phyloP scores from a whole-genome alignment of 257 asterid species.

The Jacaranda copaia region DNA sequence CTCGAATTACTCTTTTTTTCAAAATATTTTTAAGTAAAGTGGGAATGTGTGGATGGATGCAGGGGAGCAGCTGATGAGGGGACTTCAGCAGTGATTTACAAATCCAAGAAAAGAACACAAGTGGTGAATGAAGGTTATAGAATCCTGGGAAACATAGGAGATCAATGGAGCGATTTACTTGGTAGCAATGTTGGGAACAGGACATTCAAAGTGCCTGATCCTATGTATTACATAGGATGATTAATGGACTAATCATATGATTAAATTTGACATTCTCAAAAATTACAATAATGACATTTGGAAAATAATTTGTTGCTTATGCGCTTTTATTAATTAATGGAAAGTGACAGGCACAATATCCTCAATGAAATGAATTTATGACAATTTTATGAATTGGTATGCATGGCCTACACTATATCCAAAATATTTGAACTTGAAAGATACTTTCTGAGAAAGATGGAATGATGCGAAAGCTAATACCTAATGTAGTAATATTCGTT shows the following conservation, averaged over 20 bases:
- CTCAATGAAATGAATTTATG: too few species aligned
- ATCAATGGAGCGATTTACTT: slow-evolving; percentile 73
- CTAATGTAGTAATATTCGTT: too few species aligned
- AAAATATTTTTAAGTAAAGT: too few species aligned
- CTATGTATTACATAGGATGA: slow-evolving; percentile 63
- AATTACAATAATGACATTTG: not conserved
- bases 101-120: slow-evolving; percentile 45
- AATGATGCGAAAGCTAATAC: too few species aligned
- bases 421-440: too few species aligned
- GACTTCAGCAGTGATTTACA: slow-evolving; percentile 38
- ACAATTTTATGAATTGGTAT: too few species aligned
- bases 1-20: too few species aligned
- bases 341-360: too few species aligned
- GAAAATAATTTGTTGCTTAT: too few species aligned
- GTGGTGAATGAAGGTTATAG: slow-evolving; percentile 53
- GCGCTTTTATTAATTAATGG: too few species aligned
- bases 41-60: not conserved
- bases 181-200: slow-evolving; percentile 51
- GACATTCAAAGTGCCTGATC: slow-evolving; percentile 72
- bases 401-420: too few species aligned
- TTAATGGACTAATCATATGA: not conserved
- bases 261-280: not conserved
- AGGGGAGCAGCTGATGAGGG: slow-evolving; percentile 40
- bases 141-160: slow-evolving; percentile 75
- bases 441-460: too few species aligned